These are phyloP conservation scores for Serpula lacrymans DNA, from an alignment of 768 basidiomycete species.

Conservation along the genomic window DNA sequence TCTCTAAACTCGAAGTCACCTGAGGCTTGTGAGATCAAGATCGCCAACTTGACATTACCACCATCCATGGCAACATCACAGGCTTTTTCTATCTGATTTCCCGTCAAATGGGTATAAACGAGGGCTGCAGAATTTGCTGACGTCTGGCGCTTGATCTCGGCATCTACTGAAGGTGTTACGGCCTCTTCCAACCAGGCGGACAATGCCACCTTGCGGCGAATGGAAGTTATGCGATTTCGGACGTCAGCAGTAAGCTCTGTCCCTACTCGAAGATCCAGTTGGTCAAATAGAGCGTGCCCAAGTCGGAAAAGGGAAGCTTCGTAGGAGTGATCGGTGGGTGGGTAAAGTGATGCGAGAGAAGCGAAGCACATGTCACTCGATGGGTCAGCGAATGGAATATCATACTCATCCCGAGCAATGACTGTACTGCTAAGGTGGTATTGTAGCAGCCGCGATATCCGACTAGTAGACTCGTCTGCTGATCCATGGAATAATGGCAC, in stretches of 20 bases:
- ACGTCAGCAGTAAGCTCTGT: constrained; percentile 54
- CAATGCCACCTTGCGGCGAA: constrained; percentile 76
- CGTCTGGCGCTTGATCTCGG: constrained; percentile 55
- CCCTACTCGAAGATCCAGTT: constrained; percentile 62
- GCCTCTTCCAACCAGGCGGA: constrained; percentile 82
- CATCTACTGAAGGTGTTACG: constrained; percentile 68
- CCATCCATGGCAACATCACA: constrained; percentile 69
- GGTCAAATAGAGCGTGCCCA: constrained; percentile 85
- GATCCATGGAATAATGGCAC: constrained; percentile 38
- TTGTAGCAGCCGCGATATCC: constrained; percentile 63
- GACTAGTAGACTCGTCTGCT: constrained; percentile 30
- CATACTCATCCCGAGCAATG: constrained; percentile 66
- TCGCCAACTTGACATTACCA: constrained; percentile 82
- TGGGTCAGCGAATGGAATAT: constrained; percentile 67
- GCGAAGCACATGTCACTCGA: constrained; percentile 66
- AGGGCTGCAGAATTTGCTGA: constrained; percentile 42
- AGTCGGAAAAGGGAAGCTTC: constrained; percentile 87
- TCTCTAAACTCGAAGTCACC: constrained; percentile 72
- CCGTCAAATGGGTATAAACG: constrained; percentile 79
- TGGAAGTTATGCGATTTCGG: constrained; percentile 51
- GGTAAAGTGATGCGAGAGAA: constrained; percentile 72
- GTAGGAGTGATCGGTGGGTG: constrained; percentile 63
- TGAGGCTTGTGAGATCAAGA: constrained; percentile 82
- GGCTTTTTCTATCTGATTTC: constrained; percentile 85
- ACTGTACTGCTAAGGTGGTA: constrained; percentile 74